These are phyloP conservation scores for Phyllosticta citriasiana DNA, from an alignment of 2,329 filamentous ascomycete genomes.

Conservation along the genomic window DNA sequence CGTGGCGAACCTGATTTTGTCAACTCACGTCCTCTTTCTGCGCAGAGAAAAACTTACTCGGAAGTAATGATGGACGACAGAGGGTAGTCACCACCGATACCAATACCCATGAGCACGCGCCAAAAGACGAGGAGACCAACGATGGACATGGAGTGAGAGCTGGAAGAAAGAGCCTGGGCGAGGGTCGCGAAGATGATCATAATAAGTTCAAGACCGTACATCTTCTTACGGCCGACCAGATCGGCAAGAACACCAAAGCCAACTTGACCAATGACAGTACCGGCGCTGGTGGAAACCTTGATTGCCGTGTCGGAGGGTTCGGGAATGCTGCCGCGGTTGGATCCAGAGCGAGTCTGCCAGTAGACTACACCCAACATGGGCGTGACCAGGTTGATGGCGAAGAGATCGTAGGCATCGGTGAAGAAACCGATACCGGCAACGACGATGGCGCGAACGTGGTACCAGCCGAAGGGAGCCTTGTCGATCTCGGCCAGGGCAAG, in stretches of 20 bases:
- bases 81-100: constrained; percentile 63
- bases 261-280: constrained; percentile 74
- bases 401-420: constrained; percentile 65
- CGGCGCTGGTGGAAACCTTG: constrained; percentile 74
- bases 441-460: constrained; percentile 66
- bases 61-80: constrained; percentile 76
- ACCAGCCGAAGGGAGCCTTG: constrained; percentile 71
- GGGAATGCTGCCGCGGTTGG: constrained; percentile 44
- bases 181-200: constrained; percentile 31
- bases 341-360: constrained; percentile 40
- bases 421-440: constrained; percentile 85
- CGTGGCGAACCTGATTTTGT: constrained; percentile 50
- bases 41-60: constrained; percentile 38
- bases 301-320: constrained; percentile 65
- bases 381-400: constrained; percentile 63
- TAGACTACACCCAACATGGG: constrained; percentile 71
- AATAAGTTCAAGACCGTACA: constrained; percentile 56
- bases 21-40: background rate
- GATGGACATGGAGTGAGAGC: constrained; percentile 25
- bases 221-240: constrained; percentile 65
- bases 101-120: constrained; percentile 31
- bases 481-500: constrained; percentile 75
- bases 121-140: constrained; percentile 32
- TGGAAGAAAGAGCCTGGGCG: constrained; percentile 27
- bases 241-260: constrained; percentile 62